Conservation (phyloP, 352 stramenopile species). For the Pythium rhizo-oryzae region DNA sequence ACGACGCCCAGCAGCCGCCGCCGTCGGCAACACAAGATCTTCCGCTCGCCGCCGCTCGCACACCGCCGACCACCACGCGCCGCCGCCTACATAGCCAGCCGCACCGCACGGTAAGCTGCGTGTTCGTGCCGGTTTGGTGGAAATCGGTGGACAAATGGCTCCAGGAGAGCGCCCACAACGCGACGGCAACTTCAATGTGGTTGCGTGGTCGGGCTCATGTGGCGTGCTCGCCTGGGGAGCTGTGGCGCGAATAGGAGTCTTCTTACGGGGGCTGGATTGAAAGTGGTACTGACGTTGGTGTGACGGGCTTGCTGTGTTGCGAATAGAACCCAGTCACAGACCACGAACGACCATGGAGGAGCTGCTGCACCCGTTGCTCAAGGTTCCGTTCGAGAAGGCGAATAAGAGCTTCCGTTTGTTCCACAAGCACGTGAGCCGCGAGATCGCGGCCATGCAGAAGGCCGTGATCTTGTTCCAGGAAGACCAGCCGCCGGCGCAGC, state of each 20-base stretch:
- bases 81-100: not conserved
- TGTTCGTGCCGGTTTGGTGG: slow-evolving; percentile 1
- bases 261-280: too few species aligned
- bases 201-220: not conserved
- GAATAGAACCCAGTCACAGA: not conserved
- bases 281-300: not conserved
- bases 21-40: slow-evolving; percentile 11
- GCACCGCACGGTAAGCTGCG: slow-evolving; percentile 16
- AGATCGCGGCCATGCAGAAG: slow-evolving; percentile 52
- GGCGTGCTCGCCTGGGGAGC: not conserved
- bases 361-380: slow-evolving; percentile 69
- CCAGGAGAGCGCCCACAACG: not conserved
- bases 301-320: not conserved
- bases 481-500: slow-evolving; percentile 62
- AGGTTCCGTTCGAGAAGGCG: slow-evolving; percentile 71
- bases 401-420: slow-evolving; percentile 82
- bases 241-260: too few species aligned
- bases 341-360: slow-evolving; percentile 32
- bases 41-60: not conserved
- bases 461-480: slow-evolving; percentile 53
- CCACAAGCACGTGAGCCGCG: slow-evolving; percentile 77
- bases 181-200: slow-evolving; percentile 26
- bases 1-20: not conserved
- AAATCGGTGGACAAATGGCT: not conserved
- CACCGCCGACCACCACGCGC: not conserved